Evolutionary conservation across 352 stramenopile species (phyloP).

Genomic region (Phytophthora vignae): DNA sequence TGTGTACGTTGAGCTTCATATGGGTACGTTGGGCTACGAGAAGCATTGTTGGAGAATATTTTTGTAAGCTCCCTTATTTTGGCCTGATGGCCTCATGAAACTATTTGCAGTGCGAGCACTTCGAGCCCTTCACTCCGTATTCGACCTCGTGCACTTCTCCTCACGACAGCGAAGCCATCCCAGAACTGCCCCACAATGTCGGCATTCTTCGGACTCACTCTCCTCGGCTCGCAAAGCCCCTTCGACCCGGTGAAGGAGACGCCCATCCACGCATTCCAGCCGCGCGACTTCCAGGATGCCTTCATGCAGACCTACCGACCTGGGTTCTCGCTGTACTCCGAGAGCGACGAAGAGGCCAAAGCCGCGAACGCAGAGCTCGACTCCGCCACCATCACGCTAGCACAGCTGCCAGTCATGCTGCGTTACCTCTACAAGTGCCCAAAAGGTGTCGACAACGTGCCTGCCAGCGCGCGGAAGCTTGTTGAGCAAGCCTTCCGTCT

Average conservation of each 20-base stretch:
- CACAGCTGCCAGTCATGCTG: conserved; percentile 53
- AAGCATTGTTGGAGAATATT: no score
- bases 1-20: no score
- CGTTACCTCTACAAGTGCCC: conserved; percentile 70
- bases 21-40: no score
- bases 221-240: conserved; percentile 61
- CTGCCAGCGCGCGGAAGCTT: conserved; percentile 31
- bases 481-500: conserved; percentile 30
- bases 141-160: neutral
- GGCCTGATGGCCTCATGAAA: no score
- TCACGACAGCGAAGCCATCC: no score
- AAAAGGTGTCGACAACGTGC: conserved; percentile 62
- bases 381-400: conserved; percentile 43
- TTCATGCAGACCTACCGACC: conserved; percentile 64
- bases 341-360: conserved; percentile 62
- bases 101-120: conserved; percentile 5
- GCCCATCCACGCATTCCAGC: conserved; percentile 63
- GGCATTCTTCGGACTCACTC: conserved; percentile 73
- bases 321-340: conserved; percentile 63
- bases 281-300: conserved; percentile 59
- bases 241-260: conserved; percentile 69
- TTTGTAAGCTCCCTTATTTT: no score
- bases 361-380: conserved; percentile 37
- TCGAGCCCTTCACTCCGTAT: neutral
- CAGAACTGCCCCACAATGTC: conserved; percentile 43